phyloP scores from a whole-genome alignment of 345 rosid species.

The Brassica incana region DNA sequence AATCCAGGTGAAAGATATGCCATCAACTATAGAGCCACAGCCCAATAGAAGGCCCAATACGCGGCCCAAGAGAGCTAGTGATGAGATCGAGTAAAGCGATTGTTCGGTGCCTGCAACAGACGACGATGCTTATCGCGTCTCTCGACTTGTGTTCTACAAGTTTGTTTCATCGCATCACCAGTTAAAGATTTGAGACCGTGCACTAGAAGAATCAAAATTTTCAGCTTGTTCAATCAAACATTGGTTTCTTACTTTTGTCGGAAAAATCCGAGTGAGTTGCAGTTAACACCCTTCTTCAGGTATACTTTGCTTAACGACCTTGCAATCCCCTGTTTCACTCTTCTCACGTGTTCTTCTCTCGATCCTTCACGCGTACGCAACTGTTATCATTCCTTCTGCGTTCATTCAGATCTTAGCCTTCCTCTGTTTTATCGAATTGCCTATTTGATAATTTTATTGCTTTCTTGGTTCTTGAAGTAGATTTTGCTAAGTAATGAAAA shows the following conservation, averaged over 20 bases:
- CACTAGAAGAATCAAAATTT: not conserved
- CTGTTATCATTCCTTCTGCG: not conserved
- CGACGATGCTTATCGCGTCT: slow-evolving; percentile 12
- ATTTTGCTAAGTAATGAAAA: no score
- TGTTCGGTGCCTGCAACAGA: slow-evolving; percentile 5
- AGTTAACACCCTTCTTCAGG: not conserved
- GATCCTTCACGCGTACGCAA: slow-evolving; percentile 17
- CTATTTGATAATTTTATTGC: no score
- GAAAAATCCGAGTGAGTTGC: slow-evolving; percentile 16
- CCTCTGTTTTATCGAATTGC: not conserved
- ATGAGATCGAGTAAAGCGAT: not conserved
- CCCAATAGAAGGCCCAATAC: not conserved
- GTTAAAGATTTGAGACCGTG: not conserved
- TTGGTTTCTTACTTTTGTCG: slow-evolving; percentile 15
- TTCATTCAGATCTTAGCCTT: slow-evolving; percentile 6
- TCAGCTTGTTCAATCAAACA: slow-evolving; percentile 5
- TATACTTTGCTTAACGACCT: slow-evolving; percentile 36
- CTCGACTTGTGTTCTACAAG: not conserved
- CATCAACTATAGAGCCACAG: not conserved
- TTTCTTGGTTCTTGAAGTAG: no score
- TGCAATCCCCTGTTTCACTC: slow-evolving; percentile 15
- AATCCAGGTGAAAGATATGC: no score
- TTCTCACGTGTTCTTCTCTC: slow-evolving; percentile 24
- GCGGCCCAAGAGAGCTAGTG: not conserved
- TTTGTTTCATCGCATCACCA: not conserved